Evolutionary conservation across 1,284 basidiomycete species (phyloP), one percentile per base, ranked within the genome.

Genomic region (Fomitopsis betulina): DNA sequence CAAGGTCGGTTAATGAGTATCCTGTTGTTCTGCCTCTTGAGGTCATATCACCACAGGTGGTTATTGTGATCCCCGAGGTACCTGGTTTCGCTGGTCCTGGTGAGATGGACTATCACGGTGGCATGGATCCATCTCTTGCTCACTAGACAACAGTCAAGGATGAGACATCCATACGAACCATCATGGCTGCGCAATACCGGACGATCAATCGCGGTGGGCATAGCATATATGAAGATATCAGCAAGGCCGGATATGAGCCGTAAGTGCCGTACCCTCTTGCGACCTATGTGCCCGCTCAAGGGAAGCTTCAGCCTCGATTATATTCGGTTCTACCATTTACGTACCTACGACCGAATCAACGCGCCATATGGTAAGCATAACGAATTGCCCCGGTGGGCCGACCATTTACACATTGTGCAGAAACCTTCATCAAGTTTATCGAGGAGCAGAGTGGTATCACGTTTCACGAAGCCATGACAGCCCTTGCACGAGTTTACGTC

Each of bases 291-390:
- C 51, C 53, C 5, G 30, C 8, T 6, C 27, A 30, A 30, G 27
- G 27, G 63, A 27, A 62, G 60, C 3, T 52, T 23, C 3, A 93
- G 92, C 42, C 71, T 79, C 70, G 87, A 90, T 62, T 93, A 89
- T 70, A 89, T 93, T 64, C 82, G 88, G 21, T 93, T 96, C 80
- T 97, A 91, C 75, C 93, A 97, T 72, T 78, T 98, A 35, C 83
- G 95, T 42, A 79, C 87, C 2, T 97, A 96, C 71, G 96, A 98
- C 70, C 82, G 95, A 30, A 93, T 98, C 73, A 96, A 96, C 69
- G 87, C 87, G 0, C 93, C 92, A 3, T 72, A 77, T 59, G 71
- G 86, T 85, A 55, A 35, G 49, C n/a, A 15, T 7, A n/a, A 30
- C 59, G 78, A 69, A 54, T 59, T 40, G 9, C 7, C n/a, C 54